phyloP scores from a whole-genome alignment of 176 grass and related monocot genomes.

The Neostapfia colusana region DNA sequence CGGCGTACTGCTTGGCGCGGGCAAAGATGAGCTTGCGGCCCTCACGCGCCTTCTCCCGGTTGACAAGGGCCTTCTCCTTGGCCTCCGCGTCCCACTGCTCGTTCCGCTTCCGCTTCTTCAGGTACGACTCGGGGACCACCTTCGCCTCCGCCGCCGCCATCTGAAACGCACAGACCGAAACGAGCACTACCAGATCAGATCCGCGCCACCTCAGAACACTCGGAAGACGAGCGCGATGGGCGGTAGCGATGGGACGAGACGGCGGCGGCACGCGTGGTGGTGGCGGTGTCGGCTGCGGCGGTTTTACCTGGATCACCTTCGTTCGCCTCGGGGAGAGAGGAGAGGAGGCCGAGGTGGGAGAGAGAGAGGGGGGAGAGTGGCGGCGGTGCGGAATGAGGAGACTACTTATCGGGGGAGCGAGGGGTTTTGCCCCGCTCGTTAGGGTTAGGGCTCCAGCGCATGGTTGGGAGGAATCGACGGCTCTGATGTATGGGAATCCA shows the following conservation, averaged over 20 bases:
- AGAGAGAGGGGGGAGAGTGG: neutral
- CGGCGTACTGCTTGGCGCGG: constrained; percentile 67
- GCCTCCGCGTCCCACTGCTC: constrained; percentile 62
- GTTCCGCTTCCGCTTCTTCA: constrained; percentile 65
- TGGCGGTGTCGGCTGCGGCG: too few species aligned
- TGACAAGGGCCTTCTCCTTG: constrained; percentile 47
- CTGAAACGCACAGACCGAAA: constrained; percentile 14
- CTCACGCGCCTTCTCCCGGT: constrained; percentile 46
- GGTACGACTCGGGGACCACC: constrained; percentile 68
- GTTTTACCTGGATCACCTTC: constrained; percentile 14
- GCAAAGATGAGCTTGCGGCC: constrained; percentile 61
- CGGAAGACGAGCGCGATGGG: too few species aligned
- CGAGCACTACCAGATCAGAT: neutral
- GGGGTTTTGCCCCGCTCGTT: neutral
- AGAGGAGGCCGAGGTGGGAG: neutral
- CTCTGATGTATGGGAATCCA: neutral
- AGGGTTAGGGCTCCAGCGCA: constrained; percentile 3
- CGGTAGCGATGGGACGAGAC: too few species aligned
- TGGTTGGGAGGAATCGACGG: constrained; percentile 6
- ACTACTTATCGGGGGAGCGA: constrained; percentile 1
- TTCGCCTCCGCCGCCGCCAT: constrained; percentile 48
- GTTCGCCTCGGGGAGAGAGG: neutral
- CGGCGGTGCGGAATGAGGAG: neutral
- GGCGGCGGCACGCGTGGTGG: neutral
- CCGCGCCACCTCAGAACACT: too few species aligned